Base-by-base conservation (phyloP, 495 filamentous ascomycete species). In the Physcia stellaris region DNA sequence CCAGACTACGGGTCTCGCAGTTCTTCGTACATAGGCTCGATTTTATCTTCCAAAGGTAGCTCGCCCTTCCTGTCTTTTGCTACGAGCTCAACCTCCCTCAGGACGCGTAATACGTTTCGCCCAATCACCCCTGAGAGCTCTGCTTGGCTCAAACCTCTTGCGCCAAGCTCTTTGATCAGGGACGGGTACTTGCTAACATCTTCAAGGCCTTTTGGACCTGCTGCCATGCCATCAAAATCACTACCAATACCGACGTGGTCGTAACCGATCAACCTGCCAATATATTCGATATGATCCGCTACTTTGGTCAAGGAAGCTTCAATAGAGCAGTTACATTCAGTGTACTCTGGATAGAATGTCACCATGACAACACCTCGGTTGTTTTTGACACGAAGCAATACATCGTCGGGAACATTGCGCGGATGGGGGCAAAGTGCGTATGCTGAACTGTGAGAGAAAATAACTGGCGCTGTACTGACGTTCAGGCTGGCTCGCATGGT, bases 101-200 rank as follows among this genome's bases (percentile, higher is more conserved):
- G 86, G 24, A 90, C 82, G 18, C 83, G 69, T 22, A 90, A 53
- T 1, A 87, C 38, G 50, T 90, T 90, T 1, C 71, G 76, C 0
- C 83, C 83, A 0, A 70, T 78, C 1, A 90, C 60, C 49, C 79
- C 78, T 17, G 53, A 61, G 1, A 68, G 77, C 46, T 90, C 75
- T 30, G 59, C 53, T 43, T 86, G 77, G 12, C 66, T 77, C 17
- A 87, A 61, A 2, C 80, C 83, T 13, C 73, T 68, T 27, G 53
- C 57, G 40, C 88, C 57, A 36, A 88, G 53, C 57, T 86, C 82
- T 4, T 69, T 76, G 4, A 95, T 72, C 39, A 98, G 56, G 32
- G 75, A 73, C 1, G 90, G 88, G 54, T 75, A 93, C 54, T 80
- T 84, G 35, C 75, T 77, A 19, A 95, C 86, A 58, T 94, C 86